Evolutionary conservation across 2,329 filamentous ascomycete genomes (phyloP), one percentile per base, ranked within the genome.

Genomic region (Seiridium cupressi): DNA sequence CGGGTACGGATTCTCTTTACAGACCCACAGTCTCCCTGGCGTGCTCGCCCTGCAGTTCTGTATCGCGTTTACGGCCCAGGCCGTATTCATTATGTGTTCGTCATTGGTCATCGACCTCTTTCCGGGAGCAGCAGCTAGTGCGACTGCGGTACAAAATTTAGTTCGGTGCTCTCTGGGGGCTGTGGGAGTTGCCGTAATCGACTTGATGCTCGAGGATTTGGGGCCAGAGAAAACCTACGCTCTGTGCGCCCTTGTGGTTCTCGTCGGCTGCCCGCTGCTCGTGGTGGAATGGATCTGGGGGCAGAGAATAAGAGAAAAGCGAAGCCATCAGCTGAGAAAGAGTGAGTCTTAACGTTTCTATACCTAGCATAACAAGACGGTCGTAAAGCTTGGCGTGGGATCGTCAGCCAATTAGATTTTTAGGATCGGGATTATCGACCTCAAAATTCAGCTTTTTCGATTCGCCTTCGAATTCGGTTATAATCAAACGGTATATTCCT

Each of bases 81-180:
- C 72, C 2, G 65, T 75, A 5, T 73, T 75, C 55, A 69, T 66
- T 44, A 62, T 68, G 31, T 68, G 73, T 54, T 66, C 64, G 13
- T 72, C 72, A 1, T 67, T 74, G 5, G 63, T 74, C 59, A 68
- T 75, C 2, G 74, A 76, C 62, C 57, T 73, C 7, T 74, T 69
- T 53, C 72, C 70, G 2, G 68, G 67, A 5, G 68, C 68, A n/a
- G 63, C 65, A 10, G 72, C 72, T 1, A 69, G 66, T 56, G 72
- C 72, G 5, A 73, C 72, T 9, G 74, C 73, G 6, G 69, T 73
- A 6, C 63, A 74, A 58, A 76, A 76, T 60, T 57, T 76, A n/a
- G 58, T 69, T 9, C 60, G 74, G 18, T 76, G 74, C 61, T 60
- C 68, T 44, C 60, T 76, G 55, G 73, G 72, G 10, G 73, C 73